Evolutionary conservation across 176 grass and related monocot genomes (phyloP), one percentile per base, ranked within the genome.

Genomic region (Rhynchospora tenuis): DNA sequence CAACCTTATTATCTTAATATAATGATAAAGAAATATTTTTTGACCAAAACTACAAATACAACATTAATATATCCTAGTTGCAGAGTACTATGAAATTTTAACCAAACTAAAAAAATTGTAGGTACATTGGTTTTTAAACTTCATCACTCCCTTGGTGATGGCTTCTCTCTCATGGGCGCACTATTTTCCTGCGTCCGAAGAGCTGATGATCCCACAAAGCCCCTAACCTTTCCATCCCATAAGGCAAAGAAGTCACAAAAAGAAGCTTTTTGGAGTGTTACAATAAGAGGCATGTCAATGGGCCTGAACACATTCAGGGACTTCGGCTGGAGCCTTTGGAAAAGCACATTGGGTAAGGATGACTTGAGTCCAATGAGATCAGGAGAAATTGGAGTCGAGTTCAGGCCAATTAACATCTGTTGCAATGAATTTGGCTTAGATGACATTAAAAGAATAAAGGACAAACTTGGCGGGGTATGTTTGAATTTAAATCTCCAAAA

Each of bases 111-210:
- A n/a, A n/a, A n/a, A n/a, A 81, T 33, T 81, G 12, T 63, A 56
- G 87, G 87, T 17, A 77, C 82, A 23, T 19, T 88, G 7, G 87
- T 85, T 29, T 85, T 88, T 83, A 84, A 84, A 60, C 62, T 88
- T 38, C 82, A 85, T 83, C 87, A 88, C 14, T 28, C 87, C 9
- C 63, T 88, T 0, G 87, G 87, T 8, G 87, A 88, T 6, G 87
- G 87, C 19, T 88, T 85, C 82, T 84, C 87, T 59, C 87, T 88
- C 64, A 88, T 88, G 87, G 48, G 62, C 0, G 87, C 82, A 20
- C 82, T 88, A 71, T 88, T 88, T 56, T 73, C 87, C 16, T 85
- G 82, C 73, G 29, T 85, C 0, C 71, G 66, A 68, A 54, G 87
- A 16, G 82, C 87, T 19, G 87, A 88, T 11, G 87, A 88, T 54